Base-by-base conservation (phyloP, 2,329 filamentous ascomycete genomes). In the Tolypocladium capitatum region DNA sequence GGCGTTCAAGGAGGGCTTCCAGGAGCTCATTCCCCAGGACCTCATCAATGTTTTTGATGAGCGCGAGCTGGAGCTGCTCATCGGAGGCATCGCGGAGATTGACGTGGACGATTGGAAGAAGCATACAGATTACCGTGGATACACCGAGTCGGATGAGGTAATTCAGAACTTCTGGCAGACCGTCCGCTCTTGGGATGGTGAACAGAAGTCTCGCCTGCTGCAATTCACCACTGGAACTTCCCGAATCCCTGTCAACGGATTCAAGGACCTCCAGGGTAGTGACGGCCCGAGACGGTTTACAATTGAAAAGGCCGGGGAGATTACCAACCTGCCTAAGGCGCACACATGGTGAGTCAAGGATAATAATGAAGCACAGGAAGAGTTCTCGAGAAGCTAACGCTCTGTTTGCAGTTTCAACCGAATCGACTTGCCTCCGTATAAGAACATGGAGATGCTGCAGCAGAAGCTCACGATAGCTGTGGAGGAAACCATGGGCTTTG, bases 101-200 rank as follows among this genome's bases (percentile, higher is more conserved):
- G 92, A 98, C 61, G 91, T 98, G 16, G 92, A 98, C 51, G 92
- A 98, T 68, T 98, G 92, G 92, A 97, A 98, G 84, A 98, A 98
- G 75, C 92, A 98, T 70, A 98, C 92, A 43, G 92, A 98, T 63
- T 98, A 98, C 68, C 85, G 92, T 58, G 92, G 92, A 47, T 98
- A 98, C 75, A 96, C 94, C 10, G 92, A 98, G 69, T 89, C 83
- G 49, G 92, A 98, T 59, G 88, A 96, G 62, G 92, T 98, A 27
- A 92, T 98, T 55, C 86, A 94, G 66, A 90, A 94, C 73, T 98
- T 98, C 78, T 98, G 92, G 92, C 90, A 95, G 74, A 91, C 86
- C 51, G 92, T 98, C 55, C 83, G 91, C 55, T 87, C 81, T 52
- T 98, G 92, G 92, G 92, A 98, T 64, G 89, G 92, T 28, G 92